Conservation (phyloP, 225 moss, liverwort and hornwort species). For the Straminergon stramineum region DNA sequence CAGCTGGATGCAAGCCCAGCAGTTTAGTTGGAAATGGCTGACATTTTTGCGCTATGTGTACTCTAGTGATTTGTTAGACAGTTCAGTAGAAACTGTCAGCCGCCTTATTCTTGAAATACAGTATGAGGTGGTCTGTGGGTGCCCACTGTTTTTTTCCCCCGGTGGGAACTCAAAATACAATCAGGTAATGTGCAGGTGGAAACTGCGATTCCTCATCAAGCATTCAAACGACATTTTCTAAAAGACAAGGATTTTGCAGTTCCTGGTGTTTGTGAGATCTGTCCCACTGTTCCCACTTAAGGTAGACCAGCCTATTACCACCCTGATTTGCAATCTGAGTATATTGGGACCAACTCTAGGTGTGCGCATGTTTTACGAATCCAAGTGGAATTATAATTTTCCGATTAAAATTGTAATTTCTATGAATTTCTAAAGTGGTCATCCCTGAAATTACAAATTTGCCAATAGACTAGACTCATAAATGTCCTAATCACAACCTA, state of each 20-base stretch:
- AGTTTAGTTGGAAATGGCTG: constrained; percentile 6
- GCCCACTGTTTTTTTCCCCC: constrained; percentile 6
- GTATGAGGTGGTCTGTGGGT: constrained; percentile 16
- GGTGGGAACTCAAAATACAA: constrained; percentile 21
- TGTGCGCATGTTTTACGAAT: too few species aligned
- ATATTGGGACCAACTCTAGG: too few species aligned
- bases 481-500: too few species aligned
- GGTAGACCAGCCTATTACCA: too few species aligned
- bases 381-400: too few species aligned
- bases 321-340: too few species aligned
- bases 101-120: constrained; percentile 3
- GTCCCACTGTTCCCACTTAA: too few species aligned
- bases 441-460: too few species aligned
- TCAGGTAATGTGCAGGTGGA: constrained; percentile 3
- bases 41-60: constrained; percentile 26
- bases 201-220: constrained; percentile 2
- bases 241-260: background rate
- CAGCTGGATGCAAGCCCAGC: constrained; percentile 16
- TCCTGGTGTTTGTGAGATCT: background rate
- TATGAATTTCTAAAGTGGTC: too few species aligned
- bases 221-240: background rate
- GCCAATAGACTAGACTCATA: too few species aligned
- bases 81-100: constrained; percentile 19
- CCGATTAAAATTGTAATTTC: too few species aligned
- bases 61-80: constrained; percentile 25